These are phyloP conservation scores for Porphyra umbilicalis DNA, from an alignment of 31 red algal genomes.

Conservation along the genomic window DNA sequence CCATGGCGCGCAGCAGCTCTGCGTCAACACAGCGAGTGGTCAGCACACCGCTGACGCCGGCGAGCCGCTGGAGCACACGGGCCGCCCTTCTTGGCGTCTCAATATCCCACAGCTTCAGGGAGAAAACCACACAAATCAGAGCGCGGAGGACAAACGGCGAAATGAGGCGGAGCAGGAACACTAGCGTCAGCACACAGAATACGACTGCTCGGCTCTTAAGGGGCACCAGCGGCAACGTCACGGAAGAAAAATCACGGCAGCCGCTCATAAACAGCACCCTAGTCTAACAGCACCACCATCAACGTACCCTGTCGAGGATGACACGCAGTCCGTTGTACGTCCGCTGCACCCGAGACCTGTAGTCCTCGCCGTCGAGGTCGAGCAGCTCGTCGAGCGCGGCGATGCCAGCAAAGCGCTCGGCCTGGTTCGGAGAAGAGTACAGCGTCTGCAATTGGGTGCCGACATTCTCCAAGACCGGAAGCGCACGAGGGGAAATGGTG, in stretches of 20 bases:
- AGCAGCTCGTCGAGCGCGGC: slow-evolving; percentile 64
- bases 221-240: slow-evolving; percentile 17
- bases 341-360: slow-evolving; percentile 76
- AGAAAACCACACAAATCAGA: neutral
- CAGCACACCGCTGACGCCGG: neutral
- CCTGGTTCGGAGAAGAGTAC: slow-evolving; percentile 23
- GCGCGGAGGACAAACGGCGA: neutral
- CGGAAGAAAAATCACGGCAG: slow-evolving; percentile 28
- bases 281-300: slow-evolving; percentile 30
- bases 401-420: slow-evolving; percentile 68
- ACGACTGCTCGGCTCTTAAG: slow-evolving; percentile 17
- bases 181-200: neutral
- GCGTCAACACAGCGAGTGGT: slow-evolving; percentile 27
- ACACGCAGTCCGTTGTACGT: slow-evolving; percentile 78
- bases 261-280: slow-evolving; percentile 34
- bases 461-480: slow-evolving; percentile 2
- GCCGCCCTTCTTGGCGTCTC: neutral
- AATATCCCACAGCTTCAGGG: neutral
- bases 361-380: slow-evolving; percentile 53
- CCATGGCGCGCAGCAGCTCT: slow-evolving; percentile 31
- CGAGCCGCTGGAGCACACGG: neutral
- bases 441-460: slow-evolving; percentile 35
- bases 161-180: neutral
- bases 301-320: slow-evolving; percentile 44
- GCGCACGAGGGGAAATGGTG: neutral